Evolutionary conservation across 2,329 filamentous ascomycete genomes (phyloP).

Genomic region (Penicillium sp.): DNA sequence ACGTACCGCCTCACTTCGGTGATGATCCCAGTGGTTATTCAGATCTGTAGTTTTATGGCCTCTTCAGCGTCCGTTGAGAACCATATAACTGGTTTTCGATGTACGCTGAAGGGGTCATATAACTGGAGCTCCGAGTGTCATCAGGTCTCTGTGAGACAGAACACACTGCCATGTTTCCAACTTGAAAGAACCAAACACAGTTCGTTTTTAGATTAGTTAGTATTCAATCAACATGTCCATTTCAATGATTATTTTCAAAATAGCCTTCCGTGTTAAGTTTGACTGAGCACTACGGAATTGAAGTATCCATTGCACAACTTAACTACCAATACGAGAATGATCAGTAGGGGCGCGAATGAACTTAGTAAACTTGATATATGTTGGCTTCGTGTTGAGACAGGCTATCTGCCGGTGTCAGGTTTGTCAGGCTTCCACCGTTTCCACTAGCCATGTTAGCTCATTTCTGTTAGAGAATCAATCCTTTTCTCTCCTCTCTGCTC

Average conservation of each 20-base stretch:
- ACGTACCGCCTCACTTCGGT: not conserved
- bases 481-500: too few relatives aligned
- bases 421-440: too few relatives aligned
- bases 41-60: slow-evolving; percentile 2
- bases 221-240: too few relatives aligned
- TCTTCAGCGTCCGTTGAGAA: slow-evolving; percentile 11
- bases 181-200: not conserved
- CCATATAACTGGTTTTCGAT: slow-evolving; percentile 2
- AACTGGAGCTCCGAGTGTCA: not conserved
- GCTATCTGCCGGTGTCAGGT: too few relatives aligned
- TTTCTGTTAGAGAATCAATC: too few relatives aligned
- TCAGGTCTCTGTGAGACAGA: not conserved
- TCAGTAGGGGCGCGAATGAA: too few relatives aligned
- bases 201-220: not conserved
- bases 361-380: too few relatives aligned
- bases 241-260: not conserved
- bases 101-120: slow-evolving; percentile 11
- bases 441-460: too few relatives aligned
- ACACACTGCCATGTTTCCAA: not conserved
- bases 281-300: not conserved
- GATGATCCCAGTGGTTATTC: not conserved
- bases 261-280: not conserved
- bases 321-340: too few relatives aligned
- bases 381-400: too few relatives aligned
- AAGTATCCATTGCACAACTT: too few relatives aligned